Evolutionary conservation across 2,329 filamentous ascomycete species (phyloP).

Genomic region (Arthrobotrys sphaeroides): DNA sequence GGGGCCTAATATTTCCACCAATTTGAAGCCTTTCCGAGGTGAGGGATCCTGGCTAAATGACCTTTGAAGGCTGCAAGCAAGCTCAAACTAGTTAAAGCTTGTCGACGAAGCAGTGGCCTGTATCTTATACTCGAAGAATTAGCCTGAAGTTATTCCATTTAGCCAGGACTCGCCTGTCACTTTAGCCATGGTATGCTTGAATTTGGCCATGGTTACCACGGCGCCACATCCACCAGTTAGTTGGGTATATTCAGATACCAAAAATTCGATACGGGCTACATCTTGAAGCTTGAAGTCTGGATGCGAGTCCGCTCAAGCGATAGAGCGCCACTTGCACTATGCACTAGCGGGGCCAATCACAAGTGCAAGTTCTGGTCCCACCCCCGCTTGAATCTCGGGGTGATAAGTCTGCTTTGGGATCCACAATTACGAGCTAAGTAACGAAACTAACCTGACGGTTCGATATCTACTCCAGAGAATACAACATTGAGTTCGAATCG

Average conservation of each 20-base stretch:
- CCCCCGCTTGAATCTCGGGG: not conserved
- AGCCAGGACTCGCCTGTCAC: slow-evolving; percentile 46
- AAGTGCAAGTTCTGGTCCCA: slow-evolving; percentile 2
- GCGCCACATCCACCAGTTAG: slow-evolving; percentile 52
- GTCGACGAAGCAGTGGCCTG: not conserved
- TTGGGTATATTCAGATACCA: not conserved
- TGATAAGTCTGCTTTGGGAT: not conserved
- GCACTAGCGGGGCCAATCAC: not conserved
- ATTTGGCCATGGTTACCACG: slow-evolving; percentile 39
- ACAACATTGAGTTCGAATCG: not conserved
- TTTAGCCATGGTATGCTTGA: slow-evolving; percentile 43
- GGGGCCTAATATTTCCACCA: slow-evolving; percentile 47
- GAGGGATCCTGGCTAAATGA: slow-evolving; percentile 31
- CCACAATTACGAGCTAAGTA: not conserved
- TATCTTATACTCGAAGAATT: not conserved
- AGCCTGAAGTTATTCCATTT: slow-evolving; percentile 34
- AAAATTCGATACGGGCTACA: not conserved
- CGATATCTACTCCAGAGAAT: slow-evolving; percentile 17
- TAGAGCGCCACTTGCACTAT: no score
- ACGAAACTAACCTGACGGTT: not conserved
- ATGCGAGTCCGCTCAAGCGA: no score
- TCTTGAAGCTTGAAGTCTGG: not conserved
- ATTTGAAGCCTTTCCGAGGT: slow-evolving; percentile 51
- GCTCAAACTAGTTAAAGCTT: slow-evolving; percentile 17
- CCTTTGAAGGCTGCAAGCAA: not conserved